Conservation (phyloP, 371 early-diverging fungal species). For the Mucor mucedo region DNA sequence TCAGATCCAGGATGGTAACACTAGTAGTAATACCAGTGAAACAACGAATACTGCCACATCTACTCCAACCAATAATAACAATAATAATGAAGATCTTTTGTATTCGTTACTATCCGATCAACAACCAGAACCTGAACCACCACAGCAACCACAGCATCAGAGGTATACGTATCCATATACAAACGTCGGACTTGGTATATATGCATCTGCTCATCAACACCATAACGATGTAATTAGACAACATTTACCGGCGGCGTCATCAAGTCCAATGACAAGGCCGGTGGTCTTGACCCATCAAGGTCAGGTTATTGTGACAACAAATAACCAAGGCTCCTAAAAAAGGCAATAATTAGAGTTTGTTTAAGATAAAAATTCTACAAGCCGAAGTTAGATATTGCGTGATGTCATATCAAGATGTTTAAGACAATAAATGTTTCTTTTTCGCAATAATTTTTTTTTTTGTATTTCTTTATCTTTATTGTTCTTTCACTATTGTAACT, state of each 20-base stretch:
- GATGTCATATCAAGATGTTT: constrained; percentile 9
- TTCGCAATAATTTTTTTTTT: not conserved
- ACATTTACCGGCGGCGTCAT: constrained; percentile 35
- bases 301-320: not conserved
- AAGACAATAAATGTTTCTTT: constrained; percentile 10
- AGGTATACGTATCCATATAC: constrained; percentile 33
- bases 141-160: constrained; percentile 18
- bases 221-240: constrained; percentile 56
- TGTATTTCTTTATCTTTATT: constrained; percentile 2
- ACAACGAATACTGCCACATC: constrained; percentile 4
- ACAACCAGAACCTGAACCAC: constrained; percentile 15
- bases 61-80: constrained; percentile 8
- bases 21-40: constrained; percentile 2
- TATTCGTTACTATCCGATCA: constrained; percentile 24
- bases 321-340: constrained; percentile 1
- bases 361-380: not conserved
- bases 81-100: constrained; percentile 22
- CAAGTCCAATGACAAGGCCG: constrained; percentile 17
- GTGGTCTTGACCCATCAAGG: constrained; percentile 28
- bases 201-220: constrained; percentile 60
- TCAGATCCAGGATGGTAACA: constrained; percentile 21
- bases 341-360: not conserved
- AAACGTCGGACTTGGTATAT: constrained; percentile 55
- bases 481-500: not conserved
- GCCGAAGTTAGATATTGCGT: not conserved